phyloP scores from a whole-genome alignment of 306 rosid species.

The Inga laurina region DNA sequence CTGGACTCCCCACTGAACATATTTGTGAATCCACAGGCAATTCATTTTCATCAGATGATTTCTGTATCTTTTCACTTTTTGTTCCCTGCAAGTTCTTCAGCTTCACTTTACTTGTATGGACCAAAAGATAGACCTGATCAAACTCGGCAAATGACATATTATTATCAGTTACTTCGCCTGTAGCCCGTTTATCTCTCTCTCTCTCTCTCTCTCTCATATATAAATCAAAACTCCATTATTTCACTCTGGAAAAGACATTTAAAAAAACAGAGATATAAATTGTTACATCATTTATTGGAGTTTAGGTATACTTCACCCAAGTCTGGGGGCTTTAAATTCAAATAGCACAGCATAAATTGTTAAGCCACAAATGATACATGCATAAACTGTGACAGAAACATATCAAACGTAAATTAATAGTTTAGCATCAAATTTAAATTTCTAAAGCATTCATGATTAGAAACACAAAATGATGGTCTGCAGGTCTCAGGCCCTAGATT shows the following conservation, averaged over 20 bases:
- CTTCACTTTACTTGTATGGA: conserved; percentile 75
- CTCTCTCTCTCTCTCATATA: not conserved
- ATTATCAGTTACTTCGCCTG: conserved; percentile 34
- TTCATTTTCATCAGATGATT: conserved; percentile 50
- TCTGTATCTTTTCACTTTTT: conserved; percentile 44
- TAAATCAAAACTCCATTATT: conserved; percentile 19
- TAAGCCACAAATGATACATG: not conserved
- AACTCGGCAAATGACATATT: conserved; percentile 34
- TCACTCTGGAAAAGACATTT: conserved; percentile 23
- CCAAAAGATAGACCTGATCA: conserved; percentile 84
- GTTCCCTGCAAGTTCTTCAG: conserved; percentile 52
- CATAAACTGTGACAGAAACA: not conserved
- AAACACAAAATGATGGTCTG: conserved; percentile 14
- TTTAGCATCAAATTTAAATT: conserved; percentile 10
- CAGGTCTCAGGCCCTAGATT: conserved; percentile 10
- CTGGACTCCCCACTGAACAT: conserved; percentile 44
- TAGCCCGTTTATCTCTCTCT: conserved; percentile 2
- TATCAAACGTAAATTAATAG: not conserved
- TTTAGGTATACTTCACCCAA: conserved; percentile 17
- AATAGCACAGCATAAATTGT: conserved; percentile 21
- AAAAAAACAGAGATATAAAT: not conserved
- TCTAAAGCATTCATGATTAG: conserved; percentile 21
- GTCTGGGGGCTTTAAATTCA: conserved; percentile 22
- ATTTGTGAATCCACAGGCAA: conserved; percentile 45
- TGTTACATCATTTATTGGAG: not conserved